Conservation (phyloP, 2,329 filamentous ascomycete species). For the Phialocephala subalpina region DNA sequence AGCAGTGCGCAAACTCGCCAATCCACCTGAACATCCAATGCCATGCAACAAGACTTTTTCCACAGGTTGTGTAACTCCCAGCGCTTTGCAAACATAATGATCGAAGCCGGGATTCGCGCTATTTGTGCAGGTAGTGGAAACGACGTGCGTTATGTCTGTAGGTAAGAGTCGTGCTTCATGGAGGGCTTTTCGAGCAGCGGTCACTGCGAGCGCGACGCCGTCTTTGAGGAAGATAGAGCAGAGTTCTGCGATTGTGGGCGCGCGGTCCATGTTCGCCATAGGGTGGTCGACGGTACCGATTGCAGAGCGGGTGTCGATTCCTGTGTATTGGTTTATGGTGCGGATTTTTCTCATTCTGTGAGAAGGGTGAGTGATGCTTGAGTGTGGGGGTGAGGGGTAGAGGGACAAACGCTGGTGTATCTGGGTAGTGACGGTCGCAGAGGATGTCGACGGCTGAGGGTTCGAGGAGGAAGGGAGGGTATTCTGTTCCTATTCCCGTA, state of each 20-base stretch:
- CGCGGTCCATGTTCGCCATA: constrained; percentile 61
- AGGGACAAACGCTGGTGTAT: constrained; percentile 62
- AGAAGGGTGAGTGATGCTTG: constrained; percentile 14
- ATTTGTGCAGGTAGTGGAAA: constrained; percentile 74
- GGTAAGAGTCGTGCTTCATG: constrained; percentile 60
- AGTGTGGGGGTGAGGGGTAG: constrained; percentile 21
- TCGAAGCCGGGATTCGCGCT: constrained; percentile 75
- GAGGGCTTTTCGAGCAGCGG: constrained; percentile 62
- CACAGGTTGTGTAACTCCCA: constrained; percentile 64
- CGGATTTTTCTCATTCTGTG: constrained; percentile 68
- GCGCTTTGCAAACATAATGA: constrained; percentile 65
- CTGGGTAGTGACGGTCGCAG: constrained; percentile 64
- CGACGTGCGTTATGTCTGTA: constrained; percentile 68
- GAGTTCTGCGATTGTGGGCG: constrained; percentile 63
- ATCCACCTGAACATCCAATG: constrained; percentile 70
- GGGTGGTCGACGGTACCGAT: constrained; percentile 68
- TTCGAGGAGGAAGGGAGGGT: constrained; percentile 63
- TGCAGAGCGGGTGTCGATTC: constrained; percentile 69
- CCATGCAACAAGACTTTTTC: constrained; percentile 73
- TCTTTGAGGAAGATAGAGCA: constrained; percentile 63
- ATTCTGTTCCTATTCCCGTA: constrained; percentile 65
- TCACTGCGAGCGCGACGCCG: constrained; percentile 64
- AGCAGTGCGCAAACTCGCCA: constrained; percentile 68
- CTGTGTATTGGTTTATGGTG: constrained; percentile 69
- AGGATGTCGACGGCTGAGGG: constrained; percentile 60